phyloP scores from a whole-genome alignment of 192 early-diverging fungal species.

The Pecoramyces ruminantium region DNA sequence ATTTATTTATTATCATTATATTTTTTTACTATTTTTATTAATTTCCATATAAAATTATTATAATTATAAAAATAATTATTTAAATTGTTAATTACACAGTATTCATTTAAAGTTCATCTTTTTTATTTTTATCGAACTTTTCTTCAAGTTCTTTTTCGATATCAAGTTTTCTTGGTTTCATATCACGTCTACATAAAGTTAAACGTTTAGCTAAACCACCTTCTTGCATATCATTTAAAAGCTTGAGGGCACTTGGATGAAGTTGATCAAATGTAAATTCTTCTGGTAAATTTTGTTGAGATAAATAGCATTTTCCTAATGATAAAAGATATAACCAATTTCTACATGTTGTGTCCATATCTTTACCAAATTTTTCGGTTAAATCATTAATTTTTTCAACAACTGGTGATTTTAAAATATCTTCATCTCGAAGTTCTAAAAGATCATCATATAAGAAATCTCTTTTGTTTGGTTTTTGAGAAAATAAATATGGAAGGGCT shows the following conservation, averaged over 20 bases:
- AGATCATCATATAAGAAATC: background rate
- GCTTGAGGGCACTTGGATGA: background rate
- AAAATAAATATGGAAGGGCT: background rate
- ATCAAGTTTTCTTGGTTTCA: background rate
- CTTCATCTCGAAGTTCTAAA: background rate
- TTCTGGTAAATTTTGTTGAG: background rate
- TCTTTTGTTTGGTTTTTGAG: background rate
- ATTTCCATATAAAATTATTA: too few relatives aligned
- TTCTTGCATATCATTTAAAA: background rate
- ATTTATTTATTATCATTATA: too few relatives aligned
- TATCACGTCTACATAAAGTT: background rate
- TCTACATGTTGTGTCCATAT: background rate
- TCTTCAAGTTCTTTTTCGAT: background rate
- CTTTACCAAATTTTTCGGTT: background rate
- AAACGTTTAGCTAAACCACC: background rate
- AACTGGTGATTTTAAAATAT: background rate
- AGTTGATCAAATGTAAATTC: background rate
- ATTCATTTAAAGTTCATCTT: background rate
- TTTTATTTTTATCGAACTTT: background rate
- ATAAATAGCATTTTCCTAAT: background rate
- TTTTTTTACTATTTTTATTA: too few relatives aligned
- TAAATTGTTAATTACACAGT: too few relatives aligned
- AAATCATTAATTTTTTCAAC: background rate
- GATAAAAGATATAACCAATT: background rate
- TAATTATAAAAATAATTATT: too few relatives aligned